Base-by-base conservation (phyloP, 129 eudicot species). In the Pittosporum tobira region DNA sequence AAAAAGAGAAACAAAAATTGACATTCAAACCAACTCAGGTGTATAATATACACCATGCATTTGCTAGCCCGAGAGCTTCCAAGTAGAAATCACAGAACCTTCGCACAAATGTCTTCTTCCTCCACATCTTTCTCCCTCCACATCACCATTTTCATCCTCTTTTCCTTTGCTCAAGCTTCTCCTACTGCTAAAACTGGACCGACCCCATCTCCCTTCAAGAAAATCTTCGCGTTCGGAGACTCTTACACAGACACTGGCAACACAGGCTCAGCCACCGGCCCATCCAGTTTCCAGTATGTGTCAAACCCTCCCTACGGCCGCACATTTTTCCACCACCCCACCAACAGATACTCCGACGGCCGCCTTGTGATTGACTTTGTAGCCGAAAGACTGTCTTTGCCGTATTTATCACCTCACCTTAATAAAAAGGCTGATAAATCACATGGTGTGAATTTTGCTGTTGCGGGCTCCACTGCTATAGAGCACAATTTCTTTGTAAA, bases 221-320 rank as follows among this genome's bases (percentile, higher is more conserved):
- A 62, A 27, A 73, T 85, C 38, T 82, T 65, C 19, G 89, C 95
- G n/a, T 86, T 85, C 44, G 98, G 95, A 6, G 95, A 90, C 71
- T 86, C 98, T n/a, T 80, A 70, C 77, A 90, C 98, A 6, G 98
- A 90, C 73, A 86, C 98, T 2, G 98, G 98, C 36, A 90, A 90
- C 87, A 90, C 94, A 5, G 48, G 20, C 0, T 80, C 95, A 21
- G 24, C 57, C 50, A 76, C 64, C 21, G 94, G 87, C 65, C 94
- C 90, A 0, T 45, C 47, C 24, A 70, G 62, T 19, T 90, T 79
- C 71, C 57, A 54, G 42, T 75, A 59, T 63, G 95, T 76, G 1
- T 82, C 97, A 2, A 80, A 75, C 71, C 73, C 51, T 5, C 97
- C 97, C 0, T 90, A 90, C 66, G 97, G 97, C 46, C 47, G 58